Evolutionary conservation across 75 land plant species (phyloP).

Genomic region (Ceratopteris richardii): DNA sequence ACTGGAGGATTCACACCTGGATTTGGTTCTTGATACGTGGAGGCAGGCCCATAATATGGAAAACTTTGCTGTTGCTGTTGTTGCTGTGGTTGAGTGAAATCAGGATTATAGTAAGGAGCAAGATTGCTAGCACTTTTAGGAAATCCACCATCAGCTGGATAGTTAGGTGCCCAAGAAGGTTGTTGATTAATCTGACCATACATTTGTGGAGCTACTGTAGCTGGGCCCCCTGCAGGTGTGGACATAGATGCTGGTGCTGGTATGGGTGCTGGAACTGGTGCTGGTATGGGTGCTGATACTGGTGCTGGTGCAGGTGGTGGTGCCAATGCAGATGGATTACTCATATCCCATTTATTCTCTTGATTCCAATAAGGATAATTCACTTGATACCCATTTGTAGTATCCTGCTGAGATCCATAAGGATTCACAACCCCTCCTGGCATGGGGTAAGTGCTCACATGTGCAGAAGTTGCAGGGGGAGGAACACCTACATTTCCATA

Average conservation of each 20-base stretch:
- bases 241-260: too few species aligned
- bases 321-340: background rate
- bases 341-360: background rate
- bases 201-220: background rate
- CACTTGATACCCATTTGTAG: background rate
- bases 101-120: background rate
- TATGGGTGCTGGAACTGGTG: too few species aligned
- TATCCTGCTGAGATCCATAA: background rate
- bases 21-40: background rate
- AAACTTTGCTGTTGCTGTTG: too few species aligned
- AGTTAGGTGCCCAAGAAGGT: background rate
- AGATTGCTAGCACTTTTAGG: background rate
- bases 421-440: background rate
- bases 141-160: background rate
- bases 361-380: background rate
- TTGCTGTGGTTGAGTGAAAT: background rate
- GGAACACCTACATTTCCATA: slow-evolving; percentile 2
- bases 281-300: too few species aligned
- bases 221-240: too few species aligned
- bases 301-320: background rate
- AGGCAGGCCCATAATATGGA: background rate
- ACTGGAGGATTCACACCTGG: background rate
- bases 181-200: slow-evolving; percentile 1
- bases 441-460: background rate
- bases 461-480: background rate